Evolutionary conservation across 257 asterid genomes (phyloP).

Genomic region (Knoxia roxburghii): DNA sequence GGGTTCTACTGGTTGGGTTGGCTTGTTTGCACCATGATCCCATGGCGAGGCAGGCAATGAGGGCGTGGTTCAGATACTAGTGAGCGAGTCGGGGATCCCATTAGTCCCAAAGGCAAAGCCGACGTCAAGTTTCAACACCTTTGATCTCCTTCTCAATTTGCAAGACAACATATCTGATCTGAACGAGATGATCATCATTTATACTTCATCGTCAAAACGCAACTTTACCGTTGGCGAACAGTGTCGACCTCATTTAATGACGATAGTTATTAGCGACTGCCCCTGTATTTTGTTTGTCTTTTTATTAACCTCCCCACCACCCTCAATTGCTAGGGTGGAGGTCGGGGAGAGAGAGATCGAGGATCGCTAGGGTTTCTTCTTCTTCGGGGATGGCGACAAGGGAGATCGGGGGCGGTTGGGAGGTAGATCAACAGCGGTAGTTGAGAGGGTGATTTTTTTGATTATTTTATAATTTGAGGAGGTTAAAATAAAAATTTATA

Average conservation of each 20-base stretch:
- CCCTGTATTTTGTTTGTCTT: background rate
- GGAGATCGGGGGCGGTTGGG: too few species aligned
- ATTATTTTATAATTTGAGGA: too few species aligned
- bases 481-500: too few species aligned
- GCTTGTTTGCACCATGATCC: constrained; percentile 81
- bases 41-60: constrained; percentile 64
- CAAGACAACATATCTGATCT: constrained; percentile 73
- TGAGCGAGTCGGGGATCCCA: constrained; percentile 64
- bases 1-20: constrained; percentile 56
- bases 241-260: constrained; percentile 20
- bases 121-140: constrained; percentile 56
- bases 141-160: constrained; percentile 54
- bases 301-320: background rate
- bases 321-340: too few species aligned
- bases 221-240: constrained; percentile 46
- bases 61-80: constrained; percentile 72
- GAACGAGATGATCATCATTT: constrained; percentile 56
- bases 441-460: too few species aligned
- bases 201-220: constrained; percentile 58
- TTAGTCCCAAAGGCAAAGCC: constrained; percentile 64
- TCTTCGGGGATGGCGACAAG: too few species aligned
- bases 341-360: too few species aligned
- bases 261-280: too few species aligned
- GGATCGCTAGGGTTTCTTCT: too few species aligned
- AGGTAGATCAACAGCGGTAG: too few species aligned